Evolutionary conservation across 495 filamentous ascomycete genomes (phyloP).

Genomic region (Aspergillus sclerotioniger): DNA sequence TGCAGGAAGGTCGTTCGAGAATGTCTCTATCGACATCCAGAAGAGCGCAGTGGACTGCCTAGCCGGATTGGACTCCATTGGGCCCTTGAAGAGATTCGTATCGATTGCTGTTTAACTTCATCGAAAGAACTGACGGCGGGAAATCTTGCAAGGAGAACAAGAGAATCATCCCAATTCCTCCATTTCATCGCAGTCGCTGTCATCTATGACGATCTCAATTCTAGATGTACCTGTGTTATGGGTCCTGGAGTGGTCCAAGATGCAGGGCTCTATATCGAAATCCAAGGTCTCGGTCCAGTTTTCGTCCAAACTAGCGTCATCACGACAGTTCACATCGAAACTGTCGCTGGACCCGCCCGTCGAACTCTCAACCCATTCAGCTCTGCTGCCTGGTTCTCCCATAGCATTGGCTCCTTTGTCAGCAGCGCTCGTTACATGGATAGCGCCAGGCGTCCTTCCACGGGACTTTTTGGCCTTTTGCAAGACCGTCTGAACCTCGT

Average conservation of each 20-base stretch:
- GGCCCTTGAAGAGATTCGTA: slow-evolving; percentile 40
- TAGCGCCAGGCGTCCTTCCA: neutral
- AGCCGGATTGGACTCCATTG: slow-evolving; percentile 33
- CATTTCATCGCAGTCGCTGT: slow-evolving; percentile 59
- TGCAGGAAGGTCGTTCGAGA: slow-evolving; percentile 51
- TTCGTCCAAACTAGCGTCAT: slow-evolving; percentile 38
- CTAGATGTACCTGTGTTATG: slow-evolving; percentile 17
- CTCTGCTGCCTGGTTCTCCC: slow-evolving; percentile 11
- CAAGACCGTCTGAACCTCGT: slow-evolving; percentile 62
- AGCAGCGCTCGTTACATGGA: slow-evolving; percentile 1
- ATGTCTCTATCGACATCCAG: slow-evolving; percentile 59
- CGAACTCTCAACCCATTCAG: neutral
- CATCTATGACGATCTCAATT: slow-evolving; percentile 54
- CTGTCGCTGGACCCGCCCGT: slow-evolving; percentile 6
- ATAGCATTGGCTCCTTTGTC: neutral
- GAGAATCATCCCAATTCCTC: slow-evolving; percentile 45
- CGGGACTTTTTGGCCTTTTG: slow-evolving; percentile 45
- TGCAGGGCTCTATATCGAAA: slow-evolving; percentile 37
- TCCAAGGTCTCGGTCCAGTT: slow-evolving; percentile 35
- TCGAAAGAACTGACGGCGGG: neutral
- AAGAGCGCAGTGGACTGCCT: slow-evolving; percentile 52
- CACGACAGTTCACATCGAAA: slow-evolving; percentile 18
- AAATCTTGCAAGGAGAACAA: neutral
- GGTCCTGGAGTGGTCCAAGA: slow-evolving; percentile 14
- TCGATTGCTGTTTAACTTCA: slow-evolving; percentile 32